Evolutionary conservation across 768 basidiomycete species (phyloP), one percentile per base, ranked within the genome.

Genomic region (Daedaleopsis nitida): DNA sequence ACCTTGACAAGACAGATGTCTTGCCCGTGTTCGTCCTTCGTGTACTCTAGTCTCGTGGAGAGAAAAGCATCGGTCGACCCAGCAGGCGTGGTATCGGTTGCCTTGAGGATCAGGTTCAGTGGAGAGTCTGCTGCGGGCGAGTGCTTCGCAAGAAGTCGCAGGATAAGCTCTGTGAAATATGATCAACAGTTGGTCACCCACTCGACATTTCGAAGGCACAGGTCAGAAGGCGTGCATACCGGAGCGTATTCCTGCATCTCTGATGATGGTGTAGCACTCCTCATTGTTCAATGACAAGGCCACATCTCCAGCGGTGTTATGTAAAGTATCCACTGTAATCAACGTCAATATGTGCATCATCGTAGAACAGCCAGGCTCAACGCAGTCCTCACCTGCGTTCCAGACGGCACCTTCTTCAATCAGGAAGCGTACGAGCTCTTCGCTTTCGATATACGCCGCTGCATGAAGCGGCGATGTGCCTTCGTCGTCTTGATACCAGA

Each of bases 221-320:
- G 27, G 27, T 32, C 27, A 32, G 27, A 32, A 14, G 21, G 7
- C 21, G 12, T 27, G 24, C 47, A 49, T 24, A 92, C 96, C 95
- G 75, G 91, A 83, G 59, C 96, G 86, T 60, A 98, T 86, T 9
- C 96, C 97, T 58, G 96, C 92, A 75, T 96, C 89, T n/a, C 93
- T 84, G 51, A 99, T 90, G 54, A 85, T 69, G 21, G 78, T 82
- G 73, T 98, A 98, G 16, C 87, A 87, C 42, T 77, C 76, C 58
- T 78, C 75, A 66, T 95, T 83, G 66, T 96, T 96, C 73, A 91
- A 82, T 9, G 94, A 96, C 34, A 94, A 78, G 12, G 94, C 90
- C 53, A 98, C 85, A 66, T 98, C 96, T 10, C 88, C 95, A 1
- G 97, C 92, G 9, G 94, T 96, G 68, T 89, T 85, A 44, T 86